Evolutionary conservation across 1,139 yeast species (phyloP), one percentile per base, ranked within the genome.

Genomic region (Yamadazyma triangularis): DNA sequence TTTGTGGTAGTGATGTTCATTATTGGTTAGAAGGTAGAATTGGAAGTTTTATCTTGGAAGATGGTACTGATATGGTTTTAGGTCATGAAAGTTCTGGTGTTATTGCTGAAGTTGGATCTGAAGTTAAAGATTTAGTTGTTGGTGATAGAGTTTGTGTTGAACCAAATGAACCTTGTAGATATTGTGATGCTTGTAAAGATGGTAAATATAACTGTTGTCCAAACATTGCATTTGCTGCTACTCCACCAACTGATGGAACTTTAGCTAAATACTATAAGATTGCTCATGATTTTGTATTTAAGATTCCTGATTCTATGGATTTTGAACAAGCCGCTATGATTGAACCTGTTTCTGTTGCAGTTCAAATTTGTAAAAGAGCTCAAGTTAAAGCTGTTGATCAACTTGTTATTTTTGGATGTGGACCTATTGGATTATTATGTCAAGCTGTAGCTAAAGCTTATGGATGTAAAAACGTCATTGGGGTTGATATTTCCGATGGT

Each of bases 1-100:
- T 87, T 40, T 87, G 96, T 56, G 95, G 95, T 4, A 79, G 88
- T 4, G 95, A 85, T 54, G 82, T 85, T 40, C 95, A 86, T 51
- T 87, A 81, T 65, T 85, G 79, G 50, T 74, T 78, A 29, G 83
- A 80, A 44, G 95, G 95, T 16, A 70, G 70, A 38, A 83, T 86
- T 49, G 95, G 95, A 12, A 73, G 77, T 13, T 81, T 79, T 42
- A 71, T 73, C 5, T 73, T 82, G 48, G 68, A 69, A 35, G 61
- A 64, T 27, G 48, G 47, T 4, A 37, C 34, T 13, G 84, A 83
- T 35, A 79, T 79, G 80, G 83, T 81, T 13, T 64, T 82, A 42
- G 91, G 91, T 19, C 91, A 82, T 51, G 91, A 82, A 50, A 76
- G 85, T 12, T 63, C 89, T 4, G 95, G 95, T 25, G 60, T 74